Base-by-base conservation (phyloP, 2,329 filamentous ascomycete species). In the Clonostachys rosea region DNA sequence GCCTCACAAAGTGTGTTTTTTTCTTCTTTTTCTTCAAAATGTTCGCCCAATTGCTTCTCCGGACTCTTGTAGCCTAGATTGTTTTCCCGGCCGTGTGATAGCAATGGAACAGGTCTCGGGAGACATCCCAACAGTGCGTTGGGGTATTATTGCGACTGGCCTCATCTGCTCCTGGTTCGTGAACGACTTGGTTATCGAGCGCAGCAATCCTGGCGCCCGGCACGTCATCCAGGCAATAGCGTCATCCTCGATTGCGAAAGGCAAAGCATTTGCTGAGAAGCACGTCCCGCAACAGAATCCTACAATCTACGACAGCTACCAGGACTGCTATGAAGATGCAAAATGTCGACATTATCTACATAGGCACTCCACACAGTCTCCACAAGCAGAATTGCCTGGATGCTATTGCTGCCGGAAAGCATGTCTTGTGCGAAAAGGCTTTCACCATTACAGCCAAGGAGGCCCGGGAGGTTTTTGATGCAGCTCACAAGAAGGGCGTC, bases 341-440 rank as follows among this genome's bases (percentile, higher is more conserved):
- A 0, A 63, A 63, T 9, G 69, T 74, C 30, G 70, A 75, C 48
- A 65, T 70, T 18, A 57, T 74, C 41, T 74, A 75, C 54, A 68
- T 75, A 37, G 71, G 69, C 35, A 73, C 66, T 7, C 71, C 71
- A 0, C 69, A 73, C 49, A 62, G 60, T 24, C 68, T 73, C 45
- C 71, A 75, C 55, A 67, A 65, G 50, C 59, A 66, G 35, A 67
- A 70, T 47, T 70, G 65, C 33, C 62, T 74, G 4, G 66, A 69
- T 39, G 71, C 70, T 0, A 73, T 74, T 20, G 53, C 54, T 0
- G 59, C 61, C 2, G 69, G 70, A 1, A 75, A 75, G 49, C 60
- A 73, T 39, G 58, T 74, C 1, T 58, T 75, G 0, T 74, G 72
- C 49, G 71, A 75, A 50, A 75, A 75, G 52, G 56, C 71, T 0